Conservation (phyloP, 495 filamentous ascomycete genomes). For the Neurospora sp. region DNA sequence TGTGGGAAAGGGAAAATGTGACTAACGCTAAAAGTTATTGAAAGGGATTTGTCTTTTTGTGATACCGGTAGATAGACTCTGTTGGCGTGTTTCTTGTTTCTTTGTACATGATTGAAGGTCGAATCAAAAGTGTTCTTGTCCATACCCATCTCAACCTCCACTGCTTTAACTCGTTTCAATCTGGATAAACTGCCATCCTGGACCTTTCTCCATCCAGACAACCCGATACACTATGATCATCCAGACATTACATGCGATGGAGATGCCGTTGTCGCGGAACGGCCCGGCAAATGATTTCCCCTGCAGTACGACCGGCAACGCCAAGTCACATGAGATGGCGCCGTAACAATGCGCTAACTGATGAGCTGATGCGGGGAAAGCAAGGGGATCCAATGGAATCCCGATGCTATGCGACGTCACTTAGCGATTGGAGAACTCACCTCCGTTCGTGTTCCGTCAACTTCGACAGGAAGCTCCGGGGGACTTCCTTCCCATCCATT, state of each 20-base stretch:
- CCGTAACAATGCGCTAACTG: neutral
- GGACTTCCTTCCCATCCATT: neutral
- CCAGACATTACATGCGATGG: neutral
- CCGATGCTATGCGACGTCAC: slow-evolving; percentile 22
- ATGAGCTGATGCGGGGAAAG: neutral
- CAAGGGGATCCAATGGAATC: slow-evolving; percentile 1
- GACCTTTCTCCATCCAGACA: neutral
- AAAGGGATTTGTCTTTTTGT: neutral
- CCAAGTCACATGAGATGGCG: neutral
- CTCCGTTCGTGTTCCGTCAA: neutral
- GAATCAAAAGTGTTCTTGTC: neutral
- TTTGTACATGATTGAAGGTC: neutral
- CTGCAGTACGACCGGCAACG: neutral
- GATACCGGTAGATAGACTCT: neutral
- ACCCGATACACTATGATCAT: neutral
- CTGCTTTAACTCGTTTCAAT: neutral
- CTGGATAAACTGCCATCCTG: neutral
- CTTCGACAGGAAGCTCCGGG: neutral
- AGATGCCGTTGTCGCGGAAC: neutral
- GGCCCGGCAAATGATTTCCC: neutral
- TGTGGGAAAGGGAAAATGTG: neutral
- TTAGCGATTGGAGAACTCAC: neutral
- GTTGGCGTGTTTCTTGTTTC: neutral
- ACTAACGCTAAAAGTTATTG: neutral
- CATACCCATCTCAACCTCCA: neutral